phyloP scores from a whole-genome alignment of 805 yeast genomes.

The Hanseniaspora thailandica region DNA sequence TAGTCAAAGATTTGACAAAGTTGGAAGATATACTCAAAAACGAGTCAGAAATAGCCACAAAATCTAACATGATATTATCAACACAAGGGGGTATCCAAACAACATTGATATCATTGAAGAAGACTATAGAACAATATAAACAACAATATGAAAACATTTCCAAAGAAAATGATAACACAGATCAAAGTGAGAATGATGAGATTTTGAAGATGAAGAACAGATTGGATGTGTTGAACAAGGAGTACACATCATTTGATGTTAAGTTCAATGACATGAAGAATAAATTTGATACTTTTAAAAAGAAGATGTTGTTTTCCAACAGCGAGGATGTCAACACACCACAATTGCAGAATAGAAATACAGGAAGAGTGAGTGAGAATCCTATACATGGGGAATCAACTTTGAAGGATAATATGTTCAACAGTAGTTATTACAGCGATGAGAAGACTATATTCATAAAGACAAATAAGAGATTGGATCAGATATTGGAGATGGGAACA shows the following conservation, averaged over 20 bases:
- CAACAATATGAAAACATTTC: conserved; percentile 46
- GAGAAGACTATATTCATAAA: conserved; percentile 54
- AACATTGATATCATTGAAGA: conserved; percentile 58
- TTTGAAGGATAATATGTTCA: conserved; percentile 34
- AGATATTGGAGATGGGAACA: conserved; percentile 80
- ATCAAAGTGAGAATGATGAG: conserved; percentile 17
- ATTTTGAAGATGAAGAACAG: conserved; percentile 47
- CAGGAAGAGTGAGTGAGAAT: conserved; percentile 4
- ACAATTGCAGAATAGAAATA: conserved; percentile 6
- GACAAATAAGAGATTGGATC: conserved; percentile 76
- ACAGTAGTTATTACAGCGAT: conserved; percentile 51
- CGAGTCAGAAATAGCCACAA: conserved; percentile 34
- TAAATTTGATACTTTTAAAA: conserved; percentile 2
- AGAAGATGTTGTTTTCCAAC: conserved; percentile 11
- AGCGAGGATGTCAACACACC: neutral
- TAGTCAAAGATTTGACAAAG: conserved; percentile 54
- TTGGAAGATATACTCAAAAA: conserved; percentile 37
- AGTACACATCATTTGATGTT: conserved; percentile 24
- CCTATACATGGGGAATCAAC: conserved; percentile 20
- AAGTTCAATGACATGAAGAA: conserved; percentile 30
- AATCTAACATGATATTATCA: conserved; percentile 32
- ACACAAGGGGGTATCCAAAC: conserved; percentile 57
- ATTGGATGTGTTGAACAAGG: conserved; percentile 42
- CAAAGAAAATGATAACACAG: conserved; percentile 33
- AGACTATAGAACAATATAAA: conserved; percentile 63